Evolutionary conservation across 495 filamentous ascomycete species (phyloP), one percentile per base, ranked within the genome.

Genomic region (Neurospora africana): DNA sequence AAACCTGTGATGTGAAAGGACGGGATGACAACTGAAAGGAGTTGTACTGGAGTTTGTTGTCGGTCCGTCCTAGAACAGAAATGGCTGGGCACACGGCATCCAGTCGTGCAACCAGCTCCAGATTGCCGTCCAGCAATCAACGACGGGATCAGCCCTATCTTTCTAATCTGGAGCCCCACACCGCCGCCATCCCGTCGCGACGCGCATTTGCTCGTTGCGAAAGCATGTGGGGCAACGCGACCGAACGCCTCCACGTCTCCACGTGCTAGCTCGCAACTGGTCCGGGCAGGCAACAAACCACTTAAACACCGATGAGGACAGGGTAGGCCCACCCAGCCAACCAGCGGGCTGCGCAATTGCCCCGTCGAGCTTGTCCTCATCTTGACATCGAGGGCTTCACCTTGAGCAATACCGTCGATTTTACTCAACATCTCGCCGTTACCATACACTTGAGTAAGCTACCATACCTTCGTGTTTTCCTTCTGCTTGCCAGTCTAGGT

Each of bases 171-270:
- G 33, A 23, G 21, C 30, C 71, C 75, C 72, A 72, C 71, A 72
- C 69, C 73, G 75, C 71, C 72, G 72, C 58, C 17, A 68, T 58
- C 23, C 58, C 11, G 68, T 43, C 27, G 71, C 68, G 72, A 70
- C 68, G 68, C 37, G 21, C 30, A 72, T 69, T 72, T 72, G 37
- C 61, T 71, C 23, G 53, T 30, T 33, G 30, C 37, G 68, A 61
- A 70, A 69, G 72, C 65, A 27, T 40, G 71, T 72, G 72, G 75
- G 70, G 40, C 70, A 72, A 78, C 75, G 76, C 76, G 76, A 73
- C 68, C 17, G 7, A 7, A 11, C 36, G 37, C 44, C 43, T 41
- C 15, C 74, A 72, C 76, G 76, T 74, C 40, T 47, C 30, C 76
- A 78, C 76, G 76, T 78, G 76, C 68, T 33, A 65, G 53, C 53